Conservation (phyloP, 106 monocot genomes). For the Dendrobium officinale region DNA sequence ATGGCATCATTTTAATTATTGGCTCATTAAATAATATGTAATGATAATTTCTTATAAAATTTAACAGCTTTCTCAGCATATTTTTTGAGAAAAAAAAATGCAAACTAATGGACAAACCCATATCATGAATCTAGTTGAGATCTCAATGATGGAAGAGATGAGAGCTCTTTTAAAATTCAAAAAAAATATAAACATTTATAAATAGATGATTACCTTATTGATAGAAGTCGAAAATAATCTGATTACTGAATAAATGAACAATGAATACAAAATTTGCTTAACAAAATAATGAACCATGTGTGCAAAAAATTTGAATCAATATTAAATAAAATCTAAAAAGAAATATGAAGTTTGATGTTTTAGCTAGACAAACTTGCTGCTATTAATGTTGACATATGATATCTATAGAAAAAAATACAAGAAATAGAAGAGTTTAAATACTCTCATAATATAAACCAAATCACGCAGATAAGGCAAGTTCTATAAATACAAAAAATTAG, state of each 20-base stretch:
- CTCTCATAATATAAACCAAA: background rate
- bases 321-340: background rate
- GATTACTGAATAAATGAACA: background rate
- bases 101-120: too few species aligned
- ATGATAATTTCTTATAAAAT: too few species aligned
- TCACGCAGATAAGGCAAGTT: background rate
- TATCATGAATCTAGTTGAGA: too few species aligned
- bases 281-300: background rate
- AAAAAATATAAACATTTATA: background rate
- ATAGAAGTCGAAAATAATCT: slow-evolving; percentile 30
- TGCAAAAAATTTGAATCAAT: background rate
- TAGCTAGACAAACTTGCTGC: slow-evolving; percentile 94
- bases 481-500: too few species aligned
- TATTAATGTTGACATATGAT: slow-evolving; percentile 90
- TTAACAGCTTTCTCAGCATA: too few species aligned
- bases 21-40: too few species aligned
- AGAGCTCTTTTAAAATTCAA: too few species aligned
- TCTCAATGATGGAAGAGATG: too few species aligned
- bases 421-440: background rate
- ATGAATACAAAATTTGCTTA: background rate
- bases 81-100: too few species aligned
- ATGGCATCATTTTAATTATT: too few species aligned
- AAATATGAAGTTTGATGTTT: background rate
- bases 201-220: slow-evolving; percentile 50
- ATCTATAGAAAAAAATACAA: slow-evolving; percentile 30